Base-by-base conservation (phyloP, 1,139 yeast species). In the Saccharomyces hybrid region DNA sequence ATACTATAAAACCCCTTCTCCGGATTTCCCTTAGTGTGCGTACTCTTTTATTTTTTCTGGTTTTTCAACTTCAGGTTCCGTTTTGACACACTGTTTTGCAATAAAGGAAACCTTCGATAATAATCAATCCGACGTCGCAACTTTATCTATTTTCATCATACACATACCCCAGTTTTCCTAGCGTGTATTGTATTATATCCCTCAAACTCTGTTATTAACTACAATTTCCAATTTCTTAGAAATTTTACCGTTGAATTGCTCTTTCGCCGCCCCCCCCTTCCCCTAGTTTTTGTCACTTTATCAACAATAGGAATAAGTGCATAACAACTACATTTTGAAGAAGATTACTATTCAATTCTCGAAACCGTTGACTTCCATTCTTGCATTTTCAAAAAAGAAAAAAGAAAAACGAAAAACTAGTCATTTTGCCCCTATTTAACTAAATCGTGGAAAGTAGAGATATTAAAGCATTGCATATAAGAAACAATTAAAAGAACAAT, bases 401-500 rank as follows among this genome's bases (percentile, higher is more conserved):
- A 28, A 8, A 38, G 19, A 11, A 8, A 16, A 12, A 38, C 14
- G 9, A 34, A 34, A 34, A n/a, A 16, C 24, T 4, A 19, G 11
- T 4, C 19, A 19, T 9, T 38, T 38, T 38, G 26, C 44, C 44
- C 44, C 44, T 38, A 38, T 38, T 38, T 19, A 38, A 38, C 11
- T 11, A 8, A 11, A 38, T 38, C 4, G 44, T 19, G 11, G 44
- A 19, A 38, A 38, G 19, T 21, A 38, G 11, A 19, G 44, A 38
- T 38, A 38, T 38, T 38, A 38, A 38, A 38, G 5, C 24, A 38
- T 38, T 11, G 24, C 44, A 38, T 38, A 38, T 6, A 38, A 38
- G 24, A 16, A 26, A 38, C 14, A 26, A 24, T 19, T 14, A 24
- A 29, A 19, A 16, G 21, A 48, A 47, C 47, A 12, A 83, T 83